phyloP scores from a whole-genome alignment of 352 stramenopile genomes.

The Phytophthora sansomeana region DNA sequence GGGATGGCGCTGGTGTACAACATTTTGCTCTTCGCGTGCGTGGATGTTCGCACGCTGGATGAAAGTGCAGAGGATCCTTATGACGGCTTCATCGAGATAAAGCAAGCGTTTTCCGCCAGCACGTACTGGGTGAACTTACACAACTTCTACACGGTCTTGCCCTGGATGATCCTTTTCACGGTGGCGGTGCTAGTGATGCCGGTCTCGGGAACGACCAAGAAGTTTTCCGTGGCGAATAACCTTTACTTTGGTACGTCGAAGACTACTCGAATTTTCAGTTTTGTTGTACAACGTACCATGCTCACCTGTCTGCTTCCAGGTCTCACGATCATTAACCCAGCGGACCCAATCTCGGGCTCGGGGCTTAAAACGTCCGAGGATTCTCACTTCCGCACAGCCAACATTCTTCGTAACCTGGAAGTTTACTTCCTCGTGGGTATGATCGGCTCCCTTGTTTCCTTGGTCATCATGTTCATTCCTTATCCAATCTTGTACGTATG shows the following conservation, averaged over 20 bases:
- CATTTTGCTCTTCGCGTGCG: conserved; percentile 65
- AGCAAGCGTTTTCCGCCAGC: conserved; percentile 63
- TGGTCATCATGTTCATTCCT: conserved; percentile 74
- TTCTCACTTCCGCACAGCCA: conserved; percentile 52
- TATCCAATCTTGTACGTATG: conserved; percentile 80
- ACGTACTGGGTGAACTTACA: conserved; percentile 72
- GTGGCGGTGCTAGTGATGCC: conserved; percentile 63
- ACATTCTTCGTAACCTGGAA: conserved; percentile 72
- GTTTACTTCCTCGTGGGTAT: conserved; percentile 78
- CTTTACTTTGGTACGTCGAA: conserved; percentile 72
- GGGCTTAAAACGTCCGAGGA: conserved; percentile 66
- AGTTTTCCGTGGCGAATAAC: conserved; percentile 83
- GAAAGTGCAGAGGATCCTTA: conserved; percentile 31
- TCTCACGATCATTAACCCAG: conserved; percentile 78
- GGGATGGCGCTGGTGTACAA: conserved; percentile 81
- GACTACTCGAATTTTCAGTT: neutral
- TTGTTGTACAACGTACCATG: conserved; percentile 4
- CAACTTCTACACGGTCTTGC: conserved; percentile 74
- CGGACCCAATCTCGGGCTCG: conserved; percentile 47
- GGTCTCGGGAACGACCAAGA: conserved; percentile 78
- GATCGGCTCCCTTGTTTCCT: conserved; percentile 64
- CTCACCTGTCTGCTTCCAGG: conserved; percentile 41
- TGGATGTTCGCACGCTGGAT: conserved; percentile 58
- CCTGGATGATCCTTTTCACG: conserved; percentile 82
- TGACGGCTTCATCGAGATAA: conserved; percentile 62